Conservation (phyloP, 1,139 yeast genomes). For the Diutina scorzettiae region DNA sequence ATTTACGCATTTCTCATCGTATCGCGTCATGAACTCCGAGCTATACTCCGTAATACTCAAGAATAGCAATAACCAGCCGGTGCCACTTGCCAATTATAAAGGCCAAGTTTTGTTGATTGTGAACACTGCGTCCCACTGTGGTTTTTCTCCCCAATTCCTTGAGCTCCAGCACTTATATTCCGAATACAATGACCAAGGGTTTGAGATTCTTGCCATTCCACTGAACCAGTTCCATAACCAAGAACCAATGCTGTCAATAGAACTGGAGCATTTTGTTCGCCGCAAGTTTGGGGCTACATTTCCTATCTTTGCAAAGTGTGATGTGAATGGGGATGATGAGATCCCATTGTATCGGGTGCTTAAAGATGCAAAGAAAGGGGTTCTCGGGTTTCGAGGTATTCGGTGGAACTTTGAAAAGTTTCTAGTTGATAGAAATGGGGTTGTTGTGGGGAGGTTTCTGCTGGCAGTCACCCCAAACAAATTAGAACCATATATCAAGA, state of each 20-base stretch:
- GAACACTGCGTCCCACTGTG: slow-evolving; percentile 36
- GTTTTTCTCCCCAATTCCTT: slow-evolving; percentile 29
- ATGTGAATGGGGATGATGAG: slow-evolving; percentile 25
- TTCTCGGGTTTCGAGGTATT: slow-evolving; percentile 67
- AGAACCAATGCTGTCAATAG: slow-evolving; percentile 11
- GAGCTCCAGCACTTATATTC: slow-evolving; percentile 24
- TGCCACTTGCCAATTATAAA: slow-evolving; percentile 15
- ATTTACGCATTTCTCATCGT: too few relatives aligned
- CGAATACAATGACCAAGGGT: slow-evolving; percentile 20
- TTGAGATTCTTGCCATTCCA: slow-evolving; percentile 30
- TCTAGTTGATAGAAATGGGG: slow-evolving; percentile 58
- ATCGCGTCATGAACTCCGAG: too few relatives aligned
- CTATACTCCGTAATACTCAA: too few relatives aligned
- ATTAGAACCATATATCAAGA: slow-evolving; percentile 37
- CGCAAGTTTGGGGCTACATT: slow-evolving; percentile 45
- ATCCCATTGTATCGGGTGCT: slow-evolving; percentile 21
- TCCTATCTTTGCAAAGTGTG: slow-evolving; percentile 26
- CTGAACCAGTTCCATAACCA: slow-evolving; percentile 27
- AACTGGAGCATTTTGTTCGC: background rate
- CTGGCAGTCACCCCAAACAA: slow-evolving; percentile 58
- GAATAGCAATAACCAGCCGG: too few relatives aligned
- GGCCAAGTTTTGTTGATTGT: slow-evolving; percentile 28
- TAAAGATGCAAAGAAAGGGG: slow-evolving; percentile 28
- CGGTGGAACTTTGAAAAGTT: slow-evolving; percentile 97
- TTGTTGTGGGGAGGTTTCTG: slow-evolving; percentile 59